phyloP scores from a whole-genome alignment of 2,329 filamentous ascomycete genomes.

The Eutypella sp. region DNA sequence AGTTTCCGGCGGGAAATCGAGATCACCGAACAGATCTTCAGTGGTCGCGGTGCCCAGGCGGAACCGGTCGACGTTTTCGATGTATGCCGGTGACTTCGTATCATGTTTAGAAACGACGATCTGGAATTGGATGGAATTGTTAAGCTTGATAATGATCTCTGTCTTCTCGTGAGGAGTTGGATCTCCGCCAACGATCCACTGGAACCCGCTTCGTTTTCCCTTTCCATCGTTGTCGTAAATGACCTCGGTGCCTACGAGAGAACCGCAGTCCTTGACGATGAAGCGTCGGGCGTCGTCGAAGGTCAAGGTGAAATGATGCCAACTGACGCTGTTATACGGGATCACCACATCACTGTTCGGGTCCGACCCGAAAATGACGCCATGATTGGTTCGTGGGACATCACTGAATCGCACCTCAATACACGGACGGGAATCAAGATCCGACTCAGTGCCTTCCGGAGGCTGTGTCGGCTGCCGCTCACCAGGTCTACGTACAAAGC shows the following conservation, averaged over 20 bases:
- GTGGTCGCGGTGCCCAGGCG: constrained; percentile 6
- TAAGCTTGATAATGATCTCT: neutral
- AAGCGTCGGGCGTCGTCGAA: constrained; percentile 2
- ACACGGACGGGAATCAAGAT: neutral
- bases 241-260: constrained; percentile 17
- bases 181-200: constrained; percentile 19
- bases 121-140: neutral
- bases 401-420: constrained; percentile 6
- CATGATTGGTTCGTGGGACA: neutral
- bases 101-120: neutral
- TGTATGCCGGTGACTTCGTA: constrained; percentile 10
- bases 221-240: constrained; percentile 14
- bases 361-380: constrained; percentile 3
- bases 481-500: neutral
- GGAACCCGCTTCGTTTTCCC: constrained; percentile 13
- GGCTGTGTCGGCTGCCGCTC: neutral
- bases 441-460: neutral
- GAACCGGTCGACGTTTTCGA: constrained; percentile 14
- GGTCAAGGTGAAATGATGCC: constrained; percentile 2
- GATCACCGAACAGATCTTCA: constrained; percentile 1
- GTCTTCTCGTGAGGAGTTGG: neutral
- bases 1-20: neutral
- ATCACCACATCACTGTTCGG: neutral
- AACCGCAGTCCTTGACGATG: constrained; percentile 16
- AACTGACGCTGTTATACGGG: neutral